Evolutionary conservation across 805 yeast genomes (phyloP), one percentile per base, ranked within the genome.

Genomic region (Pichia sporocuriosa): DNA sequence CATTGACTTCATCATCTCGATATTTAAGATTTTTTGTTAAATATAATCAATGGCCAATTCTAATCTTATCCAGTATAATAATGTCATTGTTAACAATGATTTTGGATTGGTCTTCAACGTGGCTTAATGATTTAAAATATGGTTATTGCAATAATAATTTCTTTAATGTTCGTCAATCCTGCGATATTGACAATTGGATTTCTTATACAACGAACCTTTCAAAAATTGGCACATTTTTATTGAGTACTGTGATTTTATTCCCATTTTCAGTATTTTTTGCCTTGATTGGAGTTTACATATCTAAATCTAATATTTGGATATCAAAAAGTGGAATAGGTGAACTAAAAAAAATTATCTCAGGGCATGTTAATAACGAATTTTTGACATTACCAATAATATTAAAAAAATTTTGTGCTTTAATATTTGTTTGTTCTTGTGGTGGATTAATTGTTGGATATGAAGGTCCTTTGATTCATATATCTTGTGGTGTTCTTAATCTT

Each of bases 381-480:
- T 59, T 86, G 39, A 73, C 77, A 7, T 41, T 68, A 10, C 58
- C 60, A 25, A 70, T 83, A 3, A 61, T 85, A n/a, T 19, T 74
- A 3, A 65, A 67, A 40, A 85, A 85, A 55, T 63, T 74, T 3
- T 32, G 67, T 1, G 84, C 88, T 2, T 62, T 85, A 36, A 64
- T 78, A 6, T 61, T 84, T 35, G 80, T 81, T 13, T 80, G 83
- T 4, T 79, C 88, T 19, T 75, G 85, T 1, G 49, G 51, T 9
- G 95, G 95, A 0, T 54, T 86, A 3, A 83, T 90, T 85, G 69
- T 83, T 6, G 95, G 96, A 6, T 79, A 78, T 54, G 96, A 86
- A 53, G 95, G 95, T 2, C 95, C 96, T 0, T 58, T 87, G 41
- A 89, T 84, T 21, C 95, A 87, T 58, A 74, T 86, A 4, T 72